phyloP scores from a whole-genome alignment of 164 flowering plant species.

The Stephania japonica region DNA sequence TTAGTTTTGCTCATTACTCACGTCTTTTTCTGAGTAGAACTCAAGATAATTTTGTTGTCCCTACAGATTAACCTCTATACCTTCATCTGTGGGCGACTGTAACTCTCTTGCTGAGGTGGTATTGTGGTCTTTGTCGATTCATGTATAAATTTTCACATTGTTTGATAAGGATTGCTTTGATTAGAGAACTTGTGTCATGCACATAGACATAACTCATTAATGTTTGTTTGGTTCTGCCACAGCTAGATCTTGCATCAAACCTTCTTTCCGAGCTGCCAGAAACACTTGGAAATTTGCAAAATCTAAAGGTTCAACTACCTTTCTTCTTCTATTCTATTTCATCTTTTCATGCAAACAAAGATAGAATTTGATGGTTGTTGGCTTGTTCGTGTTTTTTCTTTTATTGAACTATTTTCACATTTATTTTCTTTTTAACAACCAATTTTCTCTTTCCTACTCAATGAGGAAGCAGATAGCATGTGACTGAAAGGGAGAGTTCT shows the following conservation, averaged over 20 bases:
- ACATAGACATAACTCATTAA: not conserved
- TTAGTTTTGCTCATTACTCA: not conserved
- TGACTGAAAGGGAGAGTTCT: not conserved
- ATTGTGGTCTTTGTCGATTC: not conserved
- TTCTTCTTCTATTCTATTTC: not conserved
- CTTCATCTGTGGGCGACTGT: constrained; percentile 28
- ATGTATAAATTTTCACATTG: not conserved
- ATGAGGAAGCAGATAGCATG: not conserved
- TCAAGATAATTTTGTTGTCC: constrained; percentile 4
- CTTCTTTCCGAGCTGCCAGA: constrained; percentile 66
- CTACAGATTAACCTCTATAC: constrained; percentile 26
- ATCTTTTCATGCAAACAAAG: not conserved
- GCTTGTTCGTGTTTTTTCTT: too few relatives aligned
- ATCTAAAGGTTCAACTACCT: constrained; percentile 46
- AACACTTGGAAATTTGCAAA: constrained; percentile 44
- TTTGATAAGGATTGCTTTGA: not conserved
- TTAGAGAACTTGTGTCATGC: not conserved
- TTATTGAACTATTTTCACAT: not conserved
- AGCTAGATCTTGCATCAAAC: constrained; percentile 86
- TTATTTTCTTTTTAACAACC: not conserved
- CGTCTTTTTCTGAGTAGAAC: not conserved
- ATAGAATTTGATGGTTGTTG: too few relatives aligned
- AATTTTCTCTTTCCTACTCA: not conserved
- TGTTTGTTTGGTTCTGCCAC: constrained; percentile 13
- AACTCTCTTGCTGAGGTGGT: constrained; percentile 30